Evolutionary conservation across 2,329 filamentous ascomycete genomes (phyloP), one percentile per base, ranked within the genome.

Genomic region (Epichloe sibirici): DNA sequence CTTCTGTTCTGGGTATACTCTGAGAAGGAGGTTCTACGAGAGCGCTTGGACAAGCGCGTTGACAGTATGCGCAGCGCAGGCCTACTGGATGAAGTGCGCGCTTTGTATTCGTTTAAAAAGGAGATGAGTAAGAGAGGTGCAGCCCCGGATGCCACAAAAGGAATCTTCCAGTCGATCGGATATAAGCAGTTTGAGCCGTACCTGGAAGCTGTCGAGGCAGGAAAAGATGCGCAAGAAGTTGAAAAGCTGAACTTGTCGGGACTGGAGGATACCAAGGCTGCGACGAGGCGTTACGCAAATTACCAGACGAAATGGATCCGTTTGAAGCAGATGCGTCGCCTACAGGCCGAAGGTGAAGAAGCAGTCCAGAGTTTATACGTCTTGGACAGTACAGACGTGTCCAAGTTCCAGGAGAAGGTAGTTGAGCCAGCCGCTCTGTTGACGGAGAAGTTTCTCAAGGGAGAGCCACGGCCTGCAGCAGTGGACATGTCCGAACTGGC

Each of bases 151-250:
- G 76, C 81, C 57, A 86, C 80, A 1, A 82, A 83, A 51, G 94
- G 93, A 0, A 94, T 98, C 44, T 98, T 91, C 90, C 86, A 95
- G 51, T 93, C 90, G 1, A 98, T 98, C 56, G 93, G 93, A 1
- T 96, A 90, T 69, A 96, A 94, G 65, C 89, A 98, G 63, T 86
- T 97, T 63, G 78, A 86, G 53, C 75, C 80, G 0, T 95, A 90
- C 62, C 70, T 90, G 25, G 61, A 70, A 2, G 76, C 78, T 1
- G 55, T 73, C 13, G 60, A 69, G 57, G 56, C 66, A 35, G 58
- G 58, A 0, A 51, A 55, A 31, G 58, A 58, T 6, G 52, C 52
- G 9, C 47, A 48, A 54, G 72, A 78, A 4, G 67, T 86, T 1
- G 73, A 77, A 21, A 71, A 72, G 17, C 65, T 90, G 13, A 82